Evolutionary conservation across 306 rosid species (phyloP), one percentile per base, ranked within the genome.

Genomic region (Acacia melanoxylon): DNA sequence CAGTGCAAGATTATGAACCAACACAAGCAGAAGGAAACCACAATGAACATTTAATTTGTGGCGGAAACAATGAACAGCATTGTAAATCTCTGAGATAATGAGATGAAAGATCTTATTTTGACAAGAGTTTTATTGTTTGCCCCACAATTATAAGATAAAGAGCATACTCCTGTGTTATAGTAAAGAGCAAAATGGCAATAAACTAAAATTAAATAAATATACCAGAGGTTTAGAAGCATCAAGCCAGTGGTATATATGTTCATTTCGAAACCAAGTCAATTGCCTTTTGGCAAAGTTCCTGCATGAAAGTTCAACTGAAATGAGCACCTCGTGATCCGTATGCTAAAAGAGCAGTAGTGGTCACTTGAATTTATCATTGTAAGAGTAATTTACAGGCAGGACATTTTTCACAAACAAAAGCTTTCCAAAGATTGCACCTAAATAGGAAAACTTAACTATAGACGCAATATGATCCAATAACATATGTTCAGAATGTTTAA

Each of bases 281-380:
- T 92, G 98, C 76, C 97, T 83, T 86, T 95, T 95, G 4, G 98
- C 98, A 78, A 95, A 95, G 80, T 93, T 95, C 89, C 99, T 95
- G 91, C 87, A 87, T 48, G 83, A 15, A 75, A 72, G 49, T 63
- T 83, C 25, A 82, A 24, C 70, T 19, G 17, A 75, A 62, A 56
- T 12, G 24, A 62, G 72, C 68, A 70, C 76, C 58, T 46, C 41
- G 37, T n/a, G 42, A 71, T 41, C 13, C 45, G 45, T 33, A 5
- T 69, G 80, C 69, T 46, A 75, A 58, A 41, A 49, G 8, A 31
- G 68, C 33, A 12, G 15, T 11, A 11, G 3, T 45, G 14, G 14
- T 45, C 49, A 45, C 49, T 45, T 45, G 49, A 11, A 10, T 9
- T 2, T 13, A 45, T 9, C 49, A 45, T 10, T 45, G 17, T 46